Evolutionary conservation across 2,329 filamentous ascomycete species (phyloP).

Genomic region (Aspergillus ibericus): DNA sequence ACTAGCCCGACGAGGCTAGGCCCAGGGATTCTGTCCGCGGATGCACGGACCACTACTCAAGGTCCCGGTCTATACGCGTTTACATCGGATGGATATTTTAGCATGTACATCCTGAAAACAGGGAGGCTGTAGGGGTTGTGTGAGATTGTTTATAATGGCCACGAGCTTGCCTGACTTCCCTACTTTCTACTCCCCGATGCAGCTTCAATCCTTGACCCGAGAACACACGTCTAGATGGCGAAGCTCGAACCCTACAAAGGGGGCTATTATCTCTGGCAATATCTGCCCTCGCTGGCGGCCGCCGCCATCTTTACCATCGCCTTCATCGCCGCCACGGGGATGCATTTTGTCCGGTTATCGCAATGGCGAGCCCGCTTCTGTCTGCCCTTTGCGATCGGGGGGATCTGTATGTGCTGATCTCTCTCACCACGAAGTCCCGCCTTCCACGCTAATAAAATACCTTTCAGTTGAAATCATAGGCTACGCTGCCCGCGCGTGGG

Average conservation of each 20-base stretch:
- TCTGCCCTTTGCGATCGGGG: neutral
- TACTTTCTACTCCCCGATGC: no score
- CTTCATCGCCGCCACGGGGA: neutral
- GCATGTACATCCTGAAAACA: neutral
- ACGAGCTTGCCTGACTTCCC: no score
- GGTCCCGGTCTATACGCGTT: no score
- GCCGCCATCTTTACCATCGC: neutral
- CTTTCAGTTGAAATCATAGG: conserved; percentile 41
- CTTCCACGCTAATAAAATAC: no score
- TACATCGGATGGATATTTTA: neutral
- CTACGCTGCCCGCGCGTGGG: conserved; percentile 21
- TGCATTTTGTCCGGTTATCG: neutral
- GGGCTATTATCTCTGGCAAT: neutral
- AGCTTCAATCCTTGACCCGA: neutral
- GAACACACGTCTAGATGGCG: neutral
- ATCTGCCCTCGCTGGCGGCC: neutral
- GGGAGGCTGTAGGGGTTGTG: no score
- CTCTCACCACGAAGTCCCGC: no score
- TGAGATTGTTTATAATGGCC: no score
- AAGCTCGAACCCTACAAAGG: neutral
- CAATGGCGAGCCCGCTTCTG: neutral
- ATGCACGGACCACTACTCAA: neutral
- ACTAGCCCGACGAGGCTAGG: neutral
- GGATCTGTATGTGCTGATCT: neutral
- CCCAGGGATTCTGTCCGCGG: neutral